Conservation (phyloP, 495 filamentous ascomycete genomes). For the Neurospora sp. region DNA sequence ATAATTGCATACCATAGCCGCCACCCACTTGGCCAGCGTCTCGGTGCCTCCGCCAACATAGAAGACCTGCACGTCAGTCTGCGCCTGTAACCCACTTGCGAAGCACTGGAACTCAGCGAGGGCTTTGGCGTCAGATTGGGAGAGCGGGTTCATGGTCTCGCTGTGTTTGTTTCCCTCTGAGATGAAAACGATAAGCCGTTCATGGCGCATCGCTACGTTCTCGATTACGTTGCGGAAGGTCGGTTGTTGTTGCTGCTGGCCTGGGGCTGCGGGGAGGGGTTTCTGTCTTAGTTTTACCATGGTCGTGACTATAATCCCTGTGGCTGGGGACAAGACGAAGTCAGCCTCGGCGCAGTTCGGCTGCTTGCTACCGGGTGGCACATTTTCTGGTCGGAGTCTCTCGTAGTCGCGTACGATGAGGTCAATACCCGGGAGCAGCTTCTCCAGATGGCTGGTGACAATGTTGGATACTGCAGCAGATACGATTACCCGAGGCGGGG, state of each 20-base stretch:
- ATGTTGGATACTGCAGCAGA: slow-evolving; percentile 37
- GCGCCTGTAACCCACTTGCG: slow-evolving; percentile 22
- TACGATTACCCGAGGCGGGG: slow-evolving; percentile 35
- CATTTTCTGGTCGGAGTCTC: slow-evolving; percentile 25
- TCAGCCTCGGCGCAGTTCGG: slow-evolving; percentile 57
- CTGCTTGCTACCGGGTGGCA: slow-evolving; percentile 21
- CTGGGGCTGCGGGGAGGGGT: slow-evolving; percentile 50
- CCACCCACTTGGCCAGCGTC: slow-evolving; percentile 49
- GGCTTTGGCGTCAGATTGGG: slow-evolving; percentile 38
- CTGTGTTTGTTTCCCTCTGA: slow-evolving; percentile 38
- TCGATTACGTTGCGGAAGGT: slow-evolving; percentile 49
- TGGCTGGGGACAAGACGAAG: slow-evolving; percentile 59
- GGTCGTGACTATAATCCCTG: slow-evolving; percentile 60
- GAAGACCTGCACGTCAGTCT: slow-evolving; percentile 32
- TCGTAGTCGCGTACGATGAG: slow-evolving; percentile 53
- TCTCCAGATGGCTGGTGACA: slow-evolving; percentile 38
- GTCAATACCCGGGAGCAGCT: slow-evolving; percentile 38
- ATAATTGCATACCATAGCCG: slow-evolving; percentile 33
- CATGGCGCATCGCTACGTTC: slow-evolving; percentile 50
- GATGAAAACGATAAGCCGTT: slow-evolving; percentile 61
- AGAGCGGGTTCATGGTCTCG: slow-evolving; percentile 28
- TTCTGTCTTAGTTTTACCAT: slow-evolving; percentile 66
- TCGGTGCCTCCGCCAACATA: slow-evolving; percentile 49
- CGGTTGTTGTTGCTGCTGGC: slow-evolving; percentile 16
- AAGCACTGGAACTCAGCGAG: slow-evolving; percentile 48